Evolutionary conservation across 345 rosid genomes (phyloP).

Genomic region (Eucalyptus pumila): DNA sequence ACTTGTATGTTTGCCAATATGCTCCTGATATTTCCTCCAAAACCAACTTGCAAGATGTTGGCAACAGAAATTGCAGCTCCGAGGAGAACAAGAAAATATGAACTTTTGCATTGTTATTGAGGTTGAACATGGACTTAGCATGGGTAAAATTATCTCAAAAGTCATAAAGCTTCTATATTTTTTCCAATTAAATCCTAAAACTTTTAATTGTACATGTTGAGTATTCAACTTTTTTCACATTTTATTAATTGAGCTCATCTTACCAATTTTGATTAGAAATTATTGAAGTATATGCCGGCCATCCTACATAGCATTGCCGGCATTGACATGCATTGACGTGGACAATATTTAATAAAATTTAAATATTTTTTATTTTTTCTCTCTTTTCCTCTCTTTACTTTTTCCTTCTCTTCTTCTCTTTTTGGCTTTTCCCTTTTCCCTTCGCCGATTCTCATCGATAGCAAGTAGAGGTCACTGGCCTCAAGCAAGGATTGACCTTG

Average conservation of each 20-base stretch:
- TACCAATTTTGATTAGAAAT: too few relatives aligned
- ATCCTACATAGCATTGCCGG: fast-evolving
- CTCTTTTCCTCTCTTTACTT: neutral
- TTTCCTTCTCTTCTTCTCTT: too few relatives aligned
- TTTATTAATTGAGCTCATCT: too few relatives aligned
- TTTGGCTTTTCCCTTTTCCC: neutral
- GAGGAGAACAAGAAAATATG: neutral
- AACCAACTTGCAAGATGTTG: neutral
- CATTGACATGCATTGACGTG: fast-evolving
- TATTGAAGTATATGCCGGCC: too few relatives aligned
- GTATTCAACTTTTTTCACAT: too few relatives aligned
- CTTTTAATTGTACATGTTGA: too few relatives aligned
- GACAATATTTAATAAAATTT: too few relatives aligned
- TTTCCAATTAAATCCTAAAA: too few relatives aligned
- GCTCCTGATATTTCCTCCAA: neutral
- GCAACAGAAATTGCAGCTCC: neutral
- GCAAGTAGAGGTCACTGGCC: neutral
- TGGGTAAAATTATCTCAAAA: too few relatives aligned
- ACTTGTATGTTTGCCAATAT: neutral
- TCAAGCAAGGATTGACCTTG: too few relatives aligned
- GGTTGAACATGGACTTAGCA: neutral
- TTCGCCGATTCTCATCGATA: neutral
- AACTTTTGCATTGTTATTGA: neutral
- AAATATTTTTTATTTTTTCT: too few relatives aligned
- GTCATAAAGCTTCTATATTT: too few relatives aligned